A percentile compares a stretch with the other conserved stretches of the same genome.
Conservation (phyloP, 2,329 filamentous ascomycete genomes). For the Coniochaeta prunicola region DNA sequence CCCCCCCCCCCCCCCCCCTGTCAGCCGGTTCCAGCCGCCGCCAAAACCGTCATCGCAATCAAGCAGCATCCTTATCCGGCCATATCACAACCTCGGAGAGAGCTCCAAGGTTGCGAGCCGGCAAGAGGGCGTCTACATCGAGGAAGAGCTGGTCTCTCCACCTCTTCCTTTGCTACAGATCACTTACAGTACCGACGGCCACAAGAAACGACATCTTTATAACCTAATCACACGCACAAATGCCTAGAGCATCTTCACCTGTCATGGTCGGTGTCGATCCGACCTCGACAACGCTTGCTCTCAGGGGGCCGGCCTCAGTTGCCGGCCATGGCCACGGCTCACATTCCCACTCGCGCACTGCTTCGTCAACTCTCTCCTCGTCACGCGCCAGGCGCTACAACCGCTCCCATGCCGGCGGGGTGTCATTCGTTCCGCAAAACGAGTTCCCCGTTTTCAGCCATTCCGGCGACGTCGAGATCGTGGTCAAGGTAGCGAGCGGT, state of each 20-base stretch:
- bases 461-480: slow-evolving; percentile 87
- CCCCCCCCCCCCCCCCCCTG: not conserved
- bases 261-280: slow-evolving; percentile 25
- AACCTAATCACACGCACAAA: not conserved
- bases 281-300: slow-evolving; percentile 22
- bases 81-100: not conserved
- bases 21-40: not conserved
- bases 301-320: slow-evolving; percentile 24
- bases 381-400: slow-evolving; percentile 51
- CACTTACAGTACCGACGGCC: not conserved
- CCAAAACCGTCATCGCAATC: not conserved
- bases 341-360: slow-evolving; percentile 11
- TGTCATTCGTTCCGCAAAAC: slow-evolving; percentile 66
- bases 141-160: slow-evolving; percentile 3
- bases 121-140: not conserved
- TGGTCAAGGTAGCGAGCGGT: slow-evolving; percentile 57
- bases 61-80: not conserved
- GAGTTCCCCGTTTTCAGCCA: slow-evolving; percentile 89
- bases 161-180: not conserved
- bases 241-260: not conserved
- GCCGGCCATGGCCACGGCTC: slow-evolving; percentile 17
- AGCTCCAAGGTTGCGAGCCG: not conserved
- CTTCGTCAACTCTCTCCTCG: slow-evolving; percentile 16
- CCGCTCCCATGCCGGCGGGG: slow-evolving; percentile 71
- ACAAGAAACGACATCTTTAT: not conserved